phyloP scores from a whole-genome alignment of 1,284 basidiomycete genomes.

The Naganishia liquefaciens region DNA sequence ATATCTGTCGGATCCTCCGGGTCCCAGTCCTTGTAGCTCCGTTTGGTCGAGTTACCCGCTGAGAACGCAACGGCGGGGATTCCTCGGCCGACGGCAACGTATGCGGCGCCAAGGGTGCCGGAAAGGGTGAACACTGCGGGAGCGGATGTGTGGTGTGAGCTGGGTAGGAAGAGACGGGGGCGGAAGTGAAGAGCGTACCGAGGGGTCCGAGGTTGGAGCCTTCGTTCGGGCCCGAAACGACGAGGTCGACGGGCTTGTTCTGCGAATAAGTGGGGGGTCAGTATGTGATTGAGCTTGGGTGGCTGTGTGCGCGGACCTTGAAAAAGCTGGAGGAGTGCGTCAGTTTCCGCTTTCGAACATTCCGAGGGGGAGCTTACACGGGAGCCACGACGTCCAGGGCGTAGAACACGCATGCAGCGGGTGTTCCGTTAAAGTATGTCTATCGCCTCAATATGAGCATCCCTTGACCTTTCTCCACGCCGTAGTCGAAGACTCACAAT shows the following conservation, averaged over 20 bases:
- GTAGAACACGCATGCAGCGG: slow-evolving; percentile 32
- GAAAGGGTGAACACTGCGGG: slow-evolving; percentile 28
- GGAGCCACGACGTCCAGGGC: slow-evolving; percentile 30
- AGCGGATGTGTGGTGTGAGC: background rate
- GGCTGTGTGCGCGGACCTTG: slow-evolving; percentile 6
- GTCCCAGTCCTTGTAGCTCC: slow-evolving; percentile 29
- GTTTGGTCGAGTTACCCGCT: slow-evolving; percentile 25
- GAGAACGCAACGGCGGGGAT: slow-evolving; percentile 30
- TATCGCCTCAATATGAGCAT: background rate
- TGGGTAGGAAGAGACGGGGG: background rate
- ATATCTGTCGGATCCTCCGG: slow-evolving; percentile 20
- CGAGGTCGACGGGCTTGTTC: slow-evolving; percentile 27
- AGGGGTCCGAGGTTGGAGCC: slow-evolving; percentile 27
- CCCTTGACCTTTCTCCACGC: background rate
- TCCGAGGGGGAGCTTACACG: background rate
- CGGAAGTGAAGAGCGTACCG: background rate
- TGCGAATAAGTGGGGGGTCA: background rate
- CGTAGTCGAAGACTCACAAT: slow-evolving; percentile 9
- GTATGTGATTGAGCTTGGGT: background rate
- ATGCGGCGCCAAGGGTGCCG: slow-evolving; percentile 28
- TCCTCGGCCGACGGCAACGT: slow-evolving; percentile 25
- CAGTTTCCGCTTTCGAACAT: too few species aligned
- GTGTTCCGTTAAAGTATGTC: slow-evolving; percentile 32
- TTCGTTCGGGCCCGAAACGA: slow-evolving; percentile 28
- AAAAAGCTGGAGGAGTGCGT: slow-evolving; percentile 7